Evolutionary conservation across 2,329 filamentous ascomycete species (phyloP).

Genomic region (Acrocalymma vagum): DNA sequence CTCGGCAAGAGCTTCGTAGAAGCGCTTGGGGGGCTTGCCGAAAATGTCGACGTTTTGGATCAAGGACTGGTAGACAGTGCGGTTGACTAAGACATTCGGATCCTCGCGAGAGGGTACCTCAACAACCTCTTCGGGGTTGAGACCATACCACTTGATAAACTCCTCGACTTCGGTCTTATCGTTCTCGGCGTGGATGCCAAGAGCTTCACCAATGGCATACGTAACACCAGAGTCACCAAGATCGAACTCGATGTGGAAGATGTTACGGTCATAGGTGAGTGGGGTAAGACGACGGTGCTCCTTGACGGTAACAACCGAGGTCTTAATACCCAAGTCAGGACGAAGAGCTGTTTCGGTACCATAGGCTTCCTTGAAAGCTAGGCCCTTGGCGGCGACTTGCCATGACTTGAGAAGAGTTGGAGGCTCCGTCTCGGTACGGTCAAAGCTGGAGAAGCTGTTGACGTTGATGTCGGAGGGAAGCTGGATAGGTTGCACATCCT

Average conservation of each 20-base stretch:
- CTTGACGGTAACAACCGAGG: constrained; percentile 86
- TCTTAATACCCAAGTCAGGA: constrained; percentile 87
- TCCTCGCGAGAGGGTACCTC: constrained; percentile 90
- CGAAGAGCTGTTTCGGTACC: constrained; percentile 76
- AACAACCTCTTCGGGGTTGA: constrained; percentile 84
- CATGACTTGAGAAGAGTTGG: constrained; percentile 76
- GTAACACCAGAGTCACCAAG: constrained; percentile 89
- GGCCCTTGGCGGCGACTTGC: constrained; percentile 84
- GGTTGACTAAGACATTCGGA: constrained; percentile 76
- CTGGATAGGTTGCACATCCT: constrained; percentile 59
- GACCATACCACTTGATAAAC: constrained; percentile 90
- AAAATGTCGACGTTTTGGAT: constrained; percentile 96
- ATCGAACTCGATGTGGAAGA: constrained; percentile 99
- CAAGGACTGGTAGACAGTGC: constrained; percentile 91
- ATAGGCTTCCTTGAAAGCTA: constrained; percentile 95
- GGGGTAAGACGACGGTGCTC: constrained; percentile 96
- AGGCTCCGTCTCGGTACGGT: constrained; percentile 76
- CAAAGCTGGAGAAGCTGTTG: constrained; percentile 84
- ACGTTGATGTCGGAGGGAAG: constrained; percentile 72
- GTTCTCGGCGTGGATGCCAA: constrained; percentile 96
- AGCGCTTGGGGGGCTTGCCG: constrained; percentile 94
- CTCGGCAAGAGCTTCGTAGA: constrained; percentile 91
- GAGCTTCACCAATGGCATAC: constrained; percentile 96
- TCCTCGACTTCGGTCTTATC: constrained; percentile 78
- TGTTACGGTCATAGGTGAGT: constrained; percentile 90